These are phyloP conservation scores for Candida frijolesensis DNA, from an alignment of 1,139 yeast genomes.

Conservation along the genomic window DNA sequence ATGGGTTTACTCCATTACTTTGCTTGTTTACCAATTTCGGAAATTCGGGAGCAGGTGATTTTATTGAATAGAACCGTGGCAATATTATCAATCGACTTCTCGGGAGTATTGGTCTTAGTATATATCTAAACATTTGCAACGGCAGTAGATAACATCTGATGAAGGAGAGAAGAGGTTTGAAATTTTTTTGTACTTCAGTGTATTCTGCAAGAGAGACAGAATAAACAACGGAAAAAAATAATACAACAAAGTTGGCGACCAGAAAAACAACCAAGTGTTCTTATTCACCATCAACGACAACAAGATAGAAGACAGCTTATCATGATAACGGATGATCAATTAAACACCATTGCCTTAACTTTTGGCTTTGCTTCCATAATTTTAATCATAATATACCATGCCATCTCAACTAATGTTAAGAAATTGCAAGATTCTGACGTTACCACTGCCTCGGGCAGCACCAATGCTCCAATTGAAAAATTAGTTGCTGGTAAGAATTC, in stretches of 20 bases:
- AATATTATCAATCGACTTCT: neutral
- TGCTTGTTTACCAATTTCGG: neutral
- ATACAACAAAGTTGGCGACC: neutral
- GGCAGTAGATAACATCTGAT: neutral
- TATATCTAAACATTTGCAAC: neutral
- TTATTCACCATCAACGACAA: neutral
- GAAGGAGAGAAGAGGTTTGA: neutral
- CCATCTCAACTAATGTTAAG: slow-evolving; percentile 47
- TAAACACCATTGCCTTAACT: slow-evolving; percentile 71
- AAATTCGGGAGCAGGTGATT: neutral
- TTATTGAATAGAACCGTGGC: neutral
- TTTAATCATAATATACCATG: slow-evolving; percentile 71
- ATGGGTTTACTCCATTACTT: no score
- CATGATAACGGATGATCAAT: slow-evolving; percentile 83
- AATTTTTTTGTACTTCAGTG: neutral
- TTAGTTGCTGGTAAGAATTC: neutral
- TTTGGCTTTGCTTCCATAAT: slow-evolving; percentile 75
- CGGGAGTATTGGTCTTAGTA: neutral
- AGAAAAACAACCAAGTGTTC: neutral
- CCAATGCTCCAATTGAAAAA: neutral
- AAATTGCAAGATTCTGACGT: slow-evolving; percentile 12
- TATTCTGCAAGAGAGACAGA: neutral
- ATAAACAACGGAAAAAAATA: neutral
- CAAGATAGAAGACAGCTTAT: neutral
- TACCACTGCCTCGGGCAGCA: neutral